These are phyloP conservation scores for Teunomyces barrocoloradensis DNA, from an alignment of 805 yeast species.

Conservation along the genomic window DNA sequence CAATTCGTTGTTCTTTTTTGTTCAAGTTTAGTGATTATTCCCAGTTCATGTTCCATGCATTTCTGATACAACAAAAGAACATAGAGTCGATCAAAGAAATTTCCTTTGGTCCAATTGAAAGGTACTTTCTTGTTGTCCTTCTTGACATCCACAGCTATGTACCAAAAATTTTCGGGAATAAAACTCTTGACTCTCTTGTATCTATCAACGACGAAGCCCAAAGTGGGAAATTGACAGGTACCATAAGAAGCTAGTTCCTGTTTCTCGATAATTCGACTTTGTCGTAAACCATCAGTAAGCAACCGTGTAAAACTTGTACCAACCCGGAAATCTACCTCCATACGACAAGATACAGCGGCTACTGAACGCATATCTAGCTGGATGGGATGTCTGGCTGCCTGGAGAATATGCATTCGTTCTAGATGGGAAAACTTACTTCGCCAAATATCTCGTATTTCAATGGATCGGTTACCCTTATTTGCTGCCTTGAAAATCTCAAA, in stretches of 20 bases:
- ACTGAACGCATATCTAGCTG: conserved; percentile 65
- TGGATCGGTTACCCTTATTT: conserved; percentile 45
- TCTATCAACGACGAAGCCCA: conserved; percentile 94
- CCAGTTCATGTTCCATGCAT: conserved; percentile 54
- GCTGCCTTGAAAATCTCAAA: conserved; percentile 79
- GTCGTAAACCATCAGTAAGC: conserved; percentile 54
- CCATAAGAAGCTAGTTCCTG: conserved; percentile 71
- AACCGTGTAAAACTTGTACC: conserved; percentile 89
- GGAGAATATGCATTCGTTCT: conserved; percentile 67
- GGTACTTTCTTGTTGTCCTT: conserved; percentile 37
- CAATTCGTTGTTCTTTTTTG: conserved; percentile 69
- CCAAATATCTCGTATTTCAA: conserved; percentile 46
- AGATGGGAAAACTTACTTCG: conserved; percentile 87
- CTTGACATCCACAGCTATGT: conserved; percentile 50
- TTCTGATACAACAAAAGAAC: conserved; percentile 65
- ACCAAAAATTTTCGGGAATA: conserved; percentile 80
- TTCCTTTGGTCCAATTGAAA: conserved; percentile 72
- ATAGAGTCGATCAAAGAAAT: conserved; percentile 68
- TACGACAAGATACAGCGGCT: conserved; percentile 81
- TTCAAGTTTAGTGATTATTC: conserved; percentile 47
- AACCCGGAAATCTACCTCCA: conserved; percentile 83
- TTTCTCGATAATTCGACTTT: conserved; percentile 28
- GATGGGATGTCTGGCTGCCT: conserved; percentile 72
- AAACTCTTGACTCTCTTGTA: conserved; percentile 72
- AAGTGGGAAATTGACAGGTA: conserved; percentile 91